Percentiles rank a stretch among this genome's conserved stretches.
Conservation (phyloP, 2,329 filamentous ascomycete species). For the Sordariomycetes sp. region DNA sequence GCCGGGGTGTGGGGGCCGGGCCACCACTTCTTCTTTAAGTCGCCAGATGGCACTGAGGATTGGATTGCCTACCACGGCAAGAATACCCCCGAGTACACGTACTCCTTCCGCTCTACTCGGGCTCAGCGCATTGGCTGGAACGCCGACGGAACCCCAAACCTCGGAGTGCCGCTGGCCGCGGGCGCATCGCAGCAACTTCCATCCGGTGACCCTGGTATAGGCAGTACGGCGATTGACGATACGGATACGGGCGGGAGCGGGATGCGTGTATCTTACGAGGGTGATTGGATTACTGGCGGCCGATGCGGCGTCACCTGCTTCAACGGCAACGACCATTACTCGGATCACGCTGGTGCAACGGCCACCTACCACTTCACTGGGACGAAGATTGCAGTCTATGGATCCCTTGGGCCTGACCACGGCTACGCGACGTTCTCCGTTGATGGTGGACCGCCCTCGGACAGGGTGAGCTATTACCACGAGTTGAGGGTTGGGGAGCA, state of each 20-base stretch:
- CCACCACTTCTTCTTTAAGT: slow-evolving; percentile 3
- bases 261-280: background rate
- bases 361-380: slow-evolving; percentile 1
- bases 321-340: background rate
- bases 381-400: background rate
- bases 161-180: background rate
- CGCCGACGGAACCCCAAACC: background rate
- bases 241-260: background rate
- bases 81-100: background rate
- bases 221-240: background rate
- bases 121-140: slow-evolving; percentile 1
- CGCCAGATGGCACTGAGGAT: background rate
- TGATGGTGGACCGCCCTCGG: background rate
- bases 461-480: background rate
- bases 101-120: slow-evolving; percentile 2
- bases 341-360: background rate
- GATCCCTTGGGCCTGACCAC: background rate
- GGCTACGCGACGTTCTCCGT: slow-evolving; percentile 1
- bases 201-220: background rate
- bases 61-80: slow-evolving; percentile 2
- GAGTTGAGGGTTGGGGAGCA: background rate
- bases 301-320: background rate
- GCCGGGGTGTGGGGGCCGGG: background rate
- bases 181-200: background rate
- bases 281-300: background rate